Base-by-base conservation (phyloP, 768 basidiomycete genomes). In the Podaxis sp. region DNA sequence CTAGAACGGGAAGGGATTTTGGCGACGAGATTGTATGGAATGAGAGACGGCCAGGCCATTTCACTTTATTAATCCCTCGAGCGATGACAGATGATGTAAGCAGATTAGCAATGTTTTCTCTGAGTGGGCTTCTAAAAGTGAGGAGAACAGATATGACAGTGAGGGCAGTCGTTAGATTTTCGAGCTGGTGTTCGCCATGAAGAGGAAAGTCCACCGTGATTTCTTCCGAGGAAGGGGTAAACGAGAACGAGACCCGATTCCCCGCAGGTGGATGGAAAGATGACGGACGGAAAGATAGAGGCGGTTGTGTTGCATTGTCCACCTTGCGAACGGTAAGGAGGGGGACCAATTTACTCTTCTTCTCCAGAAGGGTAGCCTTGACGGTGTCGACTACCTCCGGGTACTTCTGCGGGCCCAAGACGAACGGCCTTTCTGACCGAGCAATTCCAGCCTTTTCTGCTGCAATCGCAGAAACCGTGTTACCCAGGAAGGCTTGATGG, bases 401-500 rank as follows among this genome's bases (percentile, higher is more conserved):
- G 65, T 88, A 74, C 32, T 68, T 77, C 68, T 94, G 93, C 7
- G 73, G 73, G 0, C 89, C 91, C 0, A 95, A 62, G 14, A 95
- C 73, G 63, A 92, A 85, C 1, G 86, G 82, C 60, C 75, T 78
- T 4, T 82, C 84, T 9, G 64, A 67, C 56, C 91, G 79, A 14
- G 87, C 86, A 53, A 98, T 97, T 1, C 83, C 85, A 0, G 89
- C 86, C 70, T 99, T 99, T 69, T 96, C 90, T 46, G 69, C 74
- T 0, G 95, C 84, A 57, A 98, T 98, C 28, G 78, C 82, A 11
- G 76, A 77, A 4, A 94, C 74, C 0, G 91, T 89, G 57, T 82
- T 71, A 0, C 97, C 97, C 25, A 99, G 80, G 69, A 96, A 94
- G 3, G 83, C 82, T 64, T 95, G 93, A 72, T 98, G 97, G 74